These are phyloP conservation scores for Chlorella sorokiniana DNA, from an alignment of 139 green algal genomes.

Conservation along the genomic window DNA sequence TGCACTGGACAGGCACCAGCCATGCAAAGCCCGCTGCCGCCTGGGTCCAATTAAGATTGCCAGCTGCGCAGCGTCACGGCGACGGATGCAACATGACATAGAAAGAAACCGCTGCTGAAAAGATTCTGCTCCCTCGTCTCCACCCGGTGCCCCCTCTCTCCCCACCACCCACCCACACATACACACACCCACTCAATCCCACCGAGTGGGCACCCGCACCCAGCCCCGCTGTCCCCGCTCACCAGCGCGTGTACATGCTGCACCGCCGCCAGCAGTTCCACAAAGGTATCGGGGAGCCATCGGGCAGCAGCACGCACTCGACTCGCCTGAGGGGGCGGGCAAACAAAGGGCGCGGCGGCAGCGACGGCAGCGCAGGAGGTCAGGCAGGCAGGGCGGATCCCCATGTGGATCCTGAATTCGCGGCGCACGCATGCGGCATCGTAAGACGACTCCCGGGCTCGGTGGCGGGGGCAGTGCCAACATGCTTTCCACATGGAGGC, in stretches of 20 bases:
- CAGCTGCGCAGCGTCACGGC: too few species aligned
- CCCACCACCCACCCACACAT: not conserved
- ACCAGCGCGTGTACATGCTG: constrained; percentile 22
- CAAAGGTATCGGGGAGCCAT: constrained; percentile 1
- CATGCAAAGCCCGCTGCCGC: too few species aligned
- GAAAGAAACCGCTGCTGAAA: too few species aligned
- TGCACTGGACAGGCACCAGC: too few species aligned
- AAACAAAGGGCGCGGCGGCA: not conserved
- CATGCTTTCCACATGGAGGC: too few species aligned
- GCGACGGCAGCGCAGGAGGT: not conserved
- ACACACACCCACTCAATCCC: not conserved
- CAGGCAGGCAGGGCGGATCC: not conserved
- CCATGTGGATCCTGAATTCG: not conserved
- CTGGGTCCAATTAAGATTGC: too few species aligned
- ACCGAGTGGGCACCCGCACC: not conserved
- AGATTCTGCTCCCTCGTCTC: not conserved
- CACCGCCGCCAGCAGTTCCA: not conserved
- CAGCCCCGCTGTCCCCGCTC: not conserved
- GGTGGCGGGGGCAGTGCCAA: too few species aligned
- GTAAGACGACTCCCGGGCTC: too few species aligned
- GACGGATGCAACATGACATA: not conserved
- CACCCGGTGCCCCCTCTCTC: not conserved
- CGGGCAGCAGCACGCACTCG: constrained; percentile 22
- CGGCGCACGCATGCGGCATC: not conserved
- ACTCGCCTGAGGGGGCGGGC: not conserved